These are phyloP conservation scores for Zymoseptoria pseudotritici DNA, from an alignment of 2,329 filamentous ascomycete genomes.

Conservation along the genomic window DNA sequence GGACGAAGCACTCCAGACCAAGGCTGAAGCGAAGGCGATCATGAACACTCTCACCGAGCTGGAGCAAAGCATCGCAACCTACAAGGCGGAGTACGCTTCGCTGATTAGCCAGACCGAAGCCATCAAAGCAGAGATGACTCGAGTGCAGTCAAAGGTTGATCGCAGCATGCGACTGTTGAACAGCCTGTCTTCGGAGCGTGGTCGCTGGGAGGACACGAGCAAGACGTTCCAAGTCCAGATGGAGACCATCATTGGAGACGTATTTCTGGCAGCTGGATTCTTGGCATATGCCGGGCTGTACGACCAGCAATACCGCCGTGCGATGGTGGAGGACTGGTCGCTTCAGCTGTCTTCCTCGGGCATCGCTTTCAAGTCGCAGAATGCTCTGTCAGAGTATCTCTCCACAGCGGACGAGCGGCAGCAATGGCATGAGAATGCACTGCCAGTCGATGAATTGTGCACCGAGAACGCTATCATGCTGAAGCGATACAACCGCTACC, in stretches of 20 bases:
- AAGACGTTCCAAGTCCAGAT: conserved; percentile 98
- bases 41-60: conserved; percentile 77
- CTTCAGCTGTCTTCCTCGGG: conserved; percentile 90
- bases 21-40: conserved; percentile 85
- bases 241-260: conserved; percentile 89
- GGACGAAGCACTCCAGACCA: conserved; percentile 81
- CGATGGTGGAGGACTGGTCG: conserved; percentile 96
- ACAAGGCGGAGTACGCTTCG: conserved; percentile 92
- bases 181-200: conserved; percentile 87
- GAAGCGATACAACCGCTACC: conserved; percentile 96
- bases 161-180: conserved; percentile 90
- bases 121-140: conserved; percentile 94
- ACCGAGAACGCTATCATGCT: conserved; percentile 97
- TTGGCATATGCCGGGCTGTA: conserved; percentile 94
- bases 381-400: conserved; percentile 90
- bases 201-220: conserved; percentile 93
- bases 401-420: conserved; percentile 94
- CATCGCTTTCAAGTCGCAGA: conserved; percentile 84
- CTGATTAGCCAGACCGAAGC: conserved; percentile 95
- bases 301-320: conserved; percentile 95
- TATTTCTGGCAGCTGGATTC: conserved; percentile 93
- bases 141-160: conserved; percentile 96
- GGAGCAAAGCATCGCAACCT: conserved; percentile 84
- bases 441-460: conserved; percentile 94
- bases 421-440: conserved; percentile 85